Evolutionary conservation across 108 stramenopile genomes (phyloP).

Genomic region (Cyclotella baltica): DNA sequence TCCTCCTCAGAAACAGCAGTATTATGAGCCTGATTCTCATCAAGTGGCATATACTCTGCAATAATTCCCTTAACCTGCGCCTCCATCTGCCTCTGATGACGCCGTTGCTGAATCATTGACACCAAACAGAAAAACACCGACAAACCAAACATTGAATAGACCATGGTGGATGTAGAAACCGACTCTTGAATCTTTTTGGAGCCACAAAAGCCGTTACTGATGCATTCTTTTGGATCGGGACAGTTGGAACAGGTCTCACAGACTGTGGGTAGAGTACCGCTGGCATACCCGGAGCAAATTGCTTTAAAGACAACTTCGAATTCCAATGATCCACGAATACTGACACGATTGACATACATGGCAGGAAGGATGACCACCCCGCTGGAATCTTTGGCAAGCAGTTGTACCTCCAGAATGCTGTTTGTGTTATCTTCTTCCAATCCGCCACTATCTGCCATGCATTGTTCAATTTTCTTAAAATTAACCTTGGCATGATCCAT

Average conservation of each 20-base stretch:
- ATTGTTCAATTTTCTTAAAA: slow-evolving; percentile 65
- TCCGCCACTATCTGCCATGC: slow-evolving; percentile 90
- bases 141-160: slow-evolving; percentile 46
- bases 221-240: slow-evolving; percentile 43
- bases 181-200: slow-evolving; percentile 54
- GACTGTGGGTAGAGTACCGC: slow-evolving; percentile 78
- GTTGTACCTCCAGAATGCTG: slow-evolving; percentile 73
- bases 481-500: slow-evolving; percentile 77
- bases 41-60: slow-evolving; percentile 92
- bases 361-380: slow-evolving; percentile 88
- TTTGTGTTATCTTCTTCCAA: slow-evolving; percentile 63
- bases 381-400: slow-evolving; percentile 53
- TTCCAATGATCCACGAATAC: slow-evolving; percentile 83
- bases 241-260: slow-evolving; percentile 66
- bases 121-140: slow-evolving; percentile 55
- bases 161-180: slow-evolving; percentile 45
- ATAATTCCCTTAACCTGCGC: slow-evolving; percentile 92
- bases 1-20: slow-evolving; percentile 54
- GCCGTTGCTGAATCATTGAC: slow-evolving; percentile 78
- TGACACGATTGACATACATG: slow-evolving; percentile 88
- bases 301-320: slow-evolving; percentile 83
- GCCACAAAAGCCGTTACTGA: slow-evolving; percentile 52
- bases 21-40: slow-evolving; percentile 43
- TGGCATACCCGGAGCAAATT: slow-evolving; percentile 90
- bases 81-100: slow-evolving; percentile 86